These are phyloP conservation scores for Scheffersomyces spartinae DNA, from an alignment of 805 yeast genomes.

Conservation along the genomic window DNA sequence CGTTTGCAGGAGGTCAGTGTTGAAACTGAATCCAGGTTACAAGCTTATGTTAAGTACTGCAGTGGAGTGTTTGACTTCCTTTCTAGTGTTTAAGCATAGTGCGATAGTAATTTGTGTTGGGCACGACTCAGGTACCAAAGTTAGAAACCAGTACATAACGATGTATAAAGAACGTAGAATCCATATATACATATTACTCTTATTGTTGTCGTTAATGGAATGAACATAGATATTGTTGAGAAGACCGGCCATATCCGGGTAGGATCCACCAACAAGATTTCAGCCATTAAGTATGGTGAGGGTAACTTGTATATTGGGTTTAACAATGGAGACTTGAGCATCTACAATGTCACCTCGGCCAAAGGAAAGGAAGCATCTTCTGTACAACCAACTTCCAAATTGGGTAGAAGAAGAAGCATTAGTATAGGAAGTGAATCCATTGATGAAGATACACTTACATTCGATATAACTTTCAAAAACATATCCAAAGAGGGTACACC, in stretches of 20 bases:
- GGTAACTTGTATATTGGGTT: constrained; percentile 19
- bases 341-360: constrained; percentile 11
- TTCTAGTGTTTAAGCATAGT: constrained; percentile 25
- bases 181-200: no score
- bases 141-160: no score
- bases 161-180: no score
- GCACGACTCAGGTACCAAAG: no score
- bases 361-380: constrained; percentile 5
- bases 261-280: no score
- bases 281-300: constrained; percentile 12
- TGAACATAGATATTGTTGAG: no score
- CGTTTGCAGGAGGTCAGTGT: constrained; percentile 36
- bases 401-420: no score
- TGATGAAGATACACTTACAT: no score
- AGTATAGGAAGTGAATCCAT: no score
- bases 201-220: no score
- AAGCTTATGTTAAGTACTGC: constrained; percentile 64
- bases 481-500: constrained; percentile 8
- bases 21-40: constrained; percentile 38
- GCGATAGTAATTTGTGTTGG: no score
- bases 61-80: constrained; percentile 66
- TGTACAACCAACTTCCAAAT: constrained; percentile 10
- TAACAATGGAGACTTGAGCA: constrained; percentile 22
- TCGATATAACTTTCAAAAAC: constrained; percentile 12
- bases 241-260: no score